phyloP scores from a whole-genome alignment of 352 stramenopile species.

The Phytopythium litorale region DNA sequence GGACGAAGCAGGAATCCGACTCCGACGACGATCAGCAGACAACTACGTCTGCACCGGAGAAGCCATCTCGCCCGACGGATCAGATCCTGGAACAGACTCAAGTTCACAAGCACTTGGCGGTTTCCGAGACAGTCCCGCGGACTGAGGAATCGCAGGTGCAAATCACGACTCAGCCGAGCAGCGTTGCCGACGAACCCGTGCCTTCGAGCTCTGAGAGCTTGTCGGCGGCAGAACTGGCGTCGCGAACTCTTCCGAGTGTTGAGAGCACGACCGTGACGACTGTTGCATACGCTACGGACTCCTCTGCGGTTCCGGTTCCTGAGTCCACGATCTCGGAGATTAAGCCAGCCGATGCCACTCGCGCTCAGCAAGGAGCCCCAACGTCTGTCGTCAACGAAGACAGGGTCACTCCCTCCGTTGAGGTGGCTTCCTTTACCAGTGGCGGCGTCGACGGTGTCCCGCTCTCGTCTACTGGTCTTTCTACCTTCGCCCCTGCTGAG shows the following conservation, averaged over 20 bases:
- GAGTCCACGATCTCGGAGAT: background rate
- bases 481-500: background rate
- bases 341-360: background rate
- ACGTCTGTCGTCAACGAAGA: background rate
- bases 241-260: background rate
- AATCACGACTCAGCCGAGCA: background rate
- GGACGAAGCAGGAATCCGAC: conserved; percentile 1
- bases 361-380: background rate
- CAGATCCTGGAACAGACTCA: background rate
- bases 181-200: background rate
- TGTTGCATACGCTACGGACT: background rate
- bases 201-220: background rate
- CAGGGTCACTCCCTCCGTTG: background rate
- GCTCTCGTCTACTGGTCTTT: background rate
- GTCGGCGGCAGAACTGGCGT: background rate
- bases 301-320: background rate
- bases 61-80: background rate
- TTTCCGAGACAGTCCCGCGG: background rate
- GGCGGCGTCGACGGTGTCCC: background rate
- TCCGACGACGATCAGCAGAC: background rate
- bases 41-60: background rate
- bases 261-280: background rate
- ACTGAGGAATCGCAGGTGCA: background rate
- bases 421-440: background rate
- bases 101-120: background rate